A percentile compares a stretch with the other conserved stretches of the same genome.
phyloP scores from a whole-genome alignment of 768 basidiomycete species.

The Russula griseocarnosa region DNA sequence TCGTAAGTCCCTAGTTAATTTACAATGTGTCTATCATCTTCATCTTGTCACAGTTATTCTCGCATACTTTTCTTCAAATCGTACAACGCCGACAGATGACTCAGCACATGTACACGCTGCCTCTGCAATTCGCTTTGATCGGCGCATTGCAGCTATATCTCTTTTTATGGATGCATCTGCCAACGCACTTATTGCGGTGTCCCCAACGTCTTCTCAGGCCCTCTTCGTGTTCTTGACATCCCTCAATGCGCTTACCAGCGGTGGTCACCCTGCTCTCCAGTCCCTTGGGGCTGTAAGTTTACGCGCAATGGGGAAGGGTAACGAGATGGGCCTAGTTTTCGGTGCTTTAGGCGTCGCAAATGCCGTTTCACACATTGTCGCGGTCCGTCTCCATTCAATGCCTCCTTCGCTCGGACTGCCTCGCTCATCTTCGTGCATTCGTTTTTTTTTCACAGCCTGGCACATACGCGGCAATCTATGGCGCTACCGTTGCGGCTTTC shows the following conservation, averaged over 20 bases:
- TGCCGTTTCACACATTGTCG: constrained; percentile 26
- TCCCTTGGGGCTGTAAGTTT: constrained; percentile 29
- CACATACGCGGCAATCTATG: constrained; percentile 28
- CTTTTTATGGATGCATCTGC: constrained; percentile 28
- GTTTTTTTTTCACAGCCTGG: constrained; percentile 22
- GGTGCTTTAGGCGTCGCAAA: constrained; percentile 28
- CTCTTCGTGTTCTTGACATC: constrained; percentile 28
- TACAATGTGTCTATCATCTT: background rate
- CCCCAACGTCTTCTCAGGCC: constrained; percentile 29
- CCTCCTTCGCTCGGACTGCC: background rate
- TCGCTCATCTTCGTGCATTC: background rate
- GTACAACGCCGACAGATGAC: background rate
- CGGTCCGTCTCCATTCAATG: constrained; percentile 14
- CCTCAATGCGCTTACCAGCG: constrained; percentile 27
- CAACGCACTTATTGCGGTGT: constrained; percentile 25
- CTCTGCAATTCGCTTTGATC: constrained; percentile 27
- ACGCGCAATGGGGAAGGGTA: constrained; percentile 28
- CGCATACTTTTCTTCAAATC: constrained; percentile 23
- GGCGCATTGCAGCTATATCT: constrained; percentile 25
- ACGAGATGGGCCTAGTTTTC: constrained; percentile 28
- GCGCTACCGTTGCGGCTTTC: constrained; percentile 23
- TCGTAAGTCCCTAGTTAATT: constrained; percentile 11
- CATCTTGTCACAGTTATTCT: constrained; percentile 24
- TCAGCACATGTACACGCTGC: constrained; percentile 12
- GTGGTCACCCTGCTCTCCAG: constrained; percentile 28